Percentiles rank a stretch among this genome's conserved stretches.
Evolutionary conservation across 805 yeast genomes (phyloP).

Genomic region (Zygoascus biomembranicola): DNA sequence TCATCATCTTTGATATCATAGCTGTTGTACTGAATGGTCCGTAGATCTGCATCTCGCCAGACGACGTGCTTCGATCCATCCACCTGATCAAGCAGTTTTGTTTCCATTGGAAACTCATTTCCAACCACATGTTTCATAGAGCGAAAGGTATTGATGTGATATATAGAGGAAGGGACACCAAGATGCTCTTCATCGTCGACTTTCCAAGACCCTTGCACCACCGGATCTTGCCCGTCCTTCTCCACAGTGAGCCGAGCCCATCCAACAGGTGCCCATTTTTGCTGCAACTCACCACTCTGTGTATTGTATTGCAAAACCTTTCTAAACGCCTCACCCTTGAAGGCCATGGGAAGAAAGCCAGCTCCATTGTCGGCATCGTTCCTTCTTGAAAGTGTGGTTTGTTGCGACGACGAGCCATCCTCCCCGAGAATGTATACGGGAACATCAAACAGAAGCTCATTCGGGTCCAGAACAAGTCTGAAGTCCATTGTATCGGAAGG

Average conservation of each 20-base stretch:
- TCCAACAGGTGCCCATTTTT: slow-evolving; percentile 22
- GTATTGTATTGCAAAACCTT: slow-evolving; percentile 9
- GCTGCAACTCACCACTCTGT: slow-evolving; percentile 8
- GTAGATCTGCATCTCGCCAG: slow-evolving; percentile 24
- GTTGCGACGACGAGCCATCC: slow-evolving; percentile 6
- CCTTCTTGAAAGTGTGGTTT: background rate
- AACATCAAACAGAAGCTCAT: slow-evolving; percentile 6
- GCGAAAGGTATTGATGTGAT: slow-evolving; percentile 18
- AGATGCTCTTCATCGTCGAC: slow-evolving; percentile 26
- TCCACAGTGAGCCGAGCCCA: slow-evolving; percentile 26
- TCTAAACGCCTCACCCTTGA: slow-evolving; percentile 25
- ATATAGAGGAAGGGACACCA: slow-evolving; percentile 23
- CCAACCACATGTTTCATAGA: slow-evolving; percentile 3
- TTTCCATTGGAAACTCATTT: slow-evolving; percentile 5
- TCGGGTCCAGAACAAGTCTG: slow-evolving; percentile 18
- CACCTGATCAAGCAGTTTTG: slow-evolving; percentile 1
- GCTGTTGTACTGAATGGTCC: slow-evolving; percentile 8
- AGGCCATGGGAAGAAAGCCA: slow-evolving; percentile 5
- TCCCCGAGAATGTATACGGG: slow-evolving; percentile 8
- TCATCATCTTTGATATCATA: slow-evolving; percentile 7
- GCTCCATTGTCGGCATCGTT: background rate
- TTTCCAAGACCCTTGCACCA: slow-evolving; percentile 24
- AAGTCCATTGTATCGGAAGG: slow-evolving; percentile 16
- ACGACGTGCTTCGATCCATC: slow-evolving; percentile 15
- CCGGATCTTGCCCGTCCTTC: slow-evolving; percentile 12